Percentiles rank a stretch among this genome's conserved stretches.
Conservation (phyloP, 73 alveolate species). For the Tetrahymena thermophila region DNA sequence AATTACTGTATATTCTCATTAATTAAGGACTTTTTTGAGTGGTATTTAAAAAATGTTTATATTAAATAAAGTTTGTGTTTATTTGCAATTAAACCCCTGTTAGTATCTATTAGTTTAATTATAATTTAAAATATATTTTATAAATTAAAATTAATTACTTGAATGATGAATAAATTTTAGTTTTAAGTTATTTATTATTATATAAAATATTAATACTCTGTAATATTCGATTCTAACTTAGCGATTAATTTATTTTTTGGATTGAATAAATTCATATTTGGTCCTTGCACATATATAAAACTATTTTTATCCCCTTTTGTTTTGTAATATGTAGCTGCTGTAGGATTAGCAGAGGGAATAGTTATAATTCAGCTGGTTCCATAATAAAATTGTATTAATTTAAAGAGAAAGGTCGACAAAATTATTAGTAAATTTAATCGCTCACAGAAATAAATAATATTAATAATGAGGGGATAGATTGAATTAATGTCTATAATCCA, state of each 20-base stretch:
- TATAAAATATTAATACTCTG: neutral
- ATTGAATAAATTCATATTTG: neutral
- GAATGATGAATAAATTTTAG: neutral
- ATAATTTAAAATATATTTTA: too few relatives aligned
- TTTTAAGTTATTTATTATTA: neutral
- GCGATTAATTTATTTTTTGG: neutral
- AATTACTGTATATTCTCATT: too few relatives aligned
- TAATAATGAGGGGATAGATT: neutral
- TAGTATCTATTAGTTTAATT: neutral
- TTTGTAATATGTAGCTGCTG: neutral
- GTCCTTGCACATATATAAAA: neutral
- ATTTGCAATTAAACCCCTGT: neutral
- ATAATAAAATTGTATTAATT: too few relatives aligned
- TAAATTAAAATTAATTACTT: neutral
- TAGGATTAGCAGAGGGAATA: neutral
- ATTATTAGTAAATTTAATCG: too few relatives aligned
- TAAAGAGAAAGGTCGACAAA: neutral
- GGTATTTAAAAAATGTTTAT: too few relatives aligned
- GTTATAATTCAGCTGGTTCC: neutral
- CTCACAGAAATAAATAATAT: neutral
- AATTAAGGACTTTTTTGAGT: too few relatives aligned
- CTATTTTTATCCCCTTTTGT: neutral
- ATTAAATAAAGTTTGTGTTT: neutral
- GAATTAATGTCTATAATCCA: neutral
- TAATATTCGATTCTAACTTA: neutral